Evolutionary conservation across 768 basidiomycete genomes (phyloP), one percentile per base, ranked within the genome.

Genomic region (Clavaria fumosa): DNA sequence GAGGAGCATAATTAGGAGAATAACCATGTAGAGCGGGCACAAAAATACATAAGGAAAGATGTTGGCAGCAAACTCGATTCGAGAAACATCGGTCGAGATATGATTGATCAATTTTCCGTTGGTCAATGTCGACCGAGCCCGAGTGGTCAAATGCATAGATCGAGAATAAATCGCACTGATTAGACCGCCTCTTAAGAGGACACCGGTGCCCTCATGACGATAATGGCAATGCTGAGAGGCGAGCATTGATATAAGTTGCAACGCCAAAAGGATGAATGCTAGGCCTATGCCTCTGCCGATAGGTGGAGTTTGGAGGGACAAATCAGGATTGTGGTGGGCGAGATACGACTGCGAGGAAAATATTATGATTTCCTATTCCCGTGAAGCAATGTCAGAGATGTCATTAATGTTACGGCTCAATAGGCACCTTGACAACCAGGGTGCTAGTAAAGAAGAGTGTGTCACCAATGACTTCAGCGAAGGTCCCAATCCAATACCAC

Each of bases 31-130:
- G 33, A 90, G 75, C 1, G 76, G 77, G 1, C 77, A 72, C 4
- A 77, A 60, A 77, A 79, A 85, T 26, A 68, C 64, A 67, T 86
- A 76, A 47, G 84, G 82, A 55, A 85, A 80, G 59, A 77, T 81
- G 14, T 75, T 64, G 47, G 72, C 66, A 48, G 78, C 80, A 47
- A 89, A 95, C 51, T 96, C 89, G 51, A 96, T 83, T 15, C 90
- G 72, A 20, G 82, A 88, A 15, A 91, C 75, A 51, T 90, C 88
- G 1, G 83, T 86, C 4, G 84, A 88, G 43, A 97, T 91, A 58
- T 93, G 88, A 46, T 89, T 91, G 44, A 95, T 79, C 7, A 95
- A 69, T 51, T 81, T 81, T 15, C 89, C 91, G 49, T 86, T 95
- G 1, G 83, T 74, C 30, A 91, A 67, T 6, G 71, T 75, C 1